phyloP scores from a whole-genome alignment of 1,139 yeast species.

The Pneumocystis sp. region DNA sequence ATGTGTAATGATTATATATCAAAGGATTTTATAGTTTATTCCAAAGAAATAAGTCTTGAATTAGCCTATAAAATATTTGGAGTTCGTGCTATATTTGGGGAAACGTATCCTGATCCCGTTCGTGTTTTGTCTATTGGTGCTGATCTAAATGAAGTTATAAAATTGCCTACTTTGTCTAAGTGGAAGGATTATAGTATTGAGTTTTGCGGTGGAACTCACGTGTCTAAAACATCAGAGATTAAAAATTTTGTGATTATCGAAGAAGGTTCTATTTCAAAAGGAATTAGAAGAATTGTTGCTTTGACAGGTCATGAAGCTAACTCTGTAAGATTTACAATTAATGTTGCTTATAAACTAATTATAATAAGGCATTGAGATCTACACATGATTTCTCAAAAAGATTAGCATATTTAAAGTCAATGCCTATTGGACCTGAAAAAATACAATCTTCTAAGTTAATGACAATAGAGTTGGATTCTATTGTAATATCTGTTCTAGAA shows the following conservation, averaged over 20 bases:
- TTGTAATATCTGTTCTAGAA: constrained; percentile 65
- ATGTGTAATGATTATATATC: constrained; percentile 60
- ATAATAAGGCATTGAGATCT: constrained; percentile 51
- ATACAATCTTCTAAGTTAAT: constrained; percentile 69
- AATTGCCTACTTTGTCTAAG: constrained; percentile 50
- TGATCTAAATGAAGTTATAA: constrained; percentile 65
- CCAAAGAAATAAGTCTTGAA: constrained; percentile 65
- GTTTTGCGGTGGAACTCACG: constrained; percentile 99
- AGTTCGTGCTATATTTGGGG: constrained; percentile 95
- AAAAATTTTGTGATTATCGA: constrained; percentile 78
- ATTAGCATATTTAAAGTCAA: constrained; percentile 41
- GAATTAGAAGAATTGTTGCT: constrained; percentile 94
- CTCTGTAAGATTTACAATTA: constrained; percentile 19
- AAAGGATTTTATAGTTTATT: constrained; percentile 54
- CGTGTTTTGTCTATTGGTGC: constrained; percentile 93
- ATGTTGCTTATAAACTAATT: background rate
- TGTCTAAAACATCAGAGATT: constrained; percentile 79
- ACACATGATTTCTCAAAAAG: constrained; percentile 56
- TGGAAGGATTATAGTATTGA: constrained; percentile 77
- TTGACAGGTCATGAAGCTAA: constrained; percentile 86
- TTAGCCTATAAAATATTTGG: constrained; percentile 64
- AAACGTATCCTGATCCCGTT: constrained; percentile 97
- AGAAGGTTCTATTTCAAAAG: constrained; percentile 97
- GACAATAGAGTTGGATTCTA: constrained; percentile 70
- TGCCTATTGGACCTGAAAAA: constrained; percentile 49